Conservation (phyloP, 2,329 filamentous ascomycete genomes). For the Phoma sp. region DNA sequence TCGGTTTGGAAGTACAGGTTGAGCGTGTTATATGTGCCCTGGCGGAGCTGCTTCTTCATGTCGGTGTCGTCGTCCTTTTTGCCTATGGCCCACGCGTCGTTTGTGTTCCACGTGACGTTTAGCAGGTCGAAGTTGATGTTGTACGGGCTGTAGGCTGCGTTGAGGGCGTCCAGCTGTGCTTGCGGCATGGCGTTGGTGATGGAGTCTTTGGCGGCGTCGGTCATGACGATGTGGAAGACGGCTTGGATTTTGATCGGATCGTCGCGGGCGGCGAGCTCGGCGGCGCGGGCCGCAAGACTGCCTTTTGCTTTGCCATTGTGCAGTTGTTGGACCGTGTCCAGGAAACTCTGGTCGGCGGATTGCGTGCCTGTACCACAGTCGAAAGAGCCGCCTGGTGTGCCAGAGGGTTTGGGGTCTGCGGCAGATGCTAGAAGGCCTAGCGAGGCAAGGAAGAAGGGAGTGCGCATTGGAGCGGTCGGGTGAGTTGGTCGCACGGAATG, state of each 20-base stretch:
- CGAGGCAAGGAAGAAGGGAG: constrained; percentile 42
- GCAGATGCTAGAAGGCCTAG: constrained; percentile 29
- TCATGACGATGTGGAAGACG: constrained; percentile 55
- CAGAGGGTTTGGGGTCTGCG: constrained; percentile 20
- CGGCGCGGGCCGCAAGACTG: constrained; percentile 39
- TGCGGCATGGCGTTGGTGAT: constrained; percentile 52
- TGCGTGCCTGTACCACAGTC: constrained; percentile 52
- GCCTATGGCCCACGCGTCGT: constrained; percentile 61
- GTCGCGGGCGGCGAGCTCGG: constrained; percentile 29
- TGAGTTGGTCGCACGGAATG: constrained; percentile 30
- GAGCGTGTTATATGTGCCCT: constrained; percentile 60
- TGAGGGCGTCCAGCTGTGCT: constrained; percentile 49
- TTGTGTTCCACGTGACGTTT: constrained; percentile 58
- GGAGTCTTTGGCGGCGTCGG: constrained; percentile 43
- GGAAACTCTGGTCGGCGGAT: constrained; percentile 47
- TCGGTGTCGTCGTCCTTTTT: constrained; percentile 54
- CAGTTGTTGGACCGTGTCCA: constrained; percentile 46
- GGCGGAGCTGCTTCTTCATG: constrained; percentile 62
- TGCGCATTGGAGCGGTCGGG: constrained; percentile 31
- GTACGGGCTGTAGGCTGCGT: constrained; percentile 57
- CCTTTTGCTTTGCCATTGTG: constrained; percentile 32
- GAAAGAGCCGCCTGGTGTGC: constrained; percentile 42
- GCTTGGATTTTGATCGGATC: constrained; percentile 48
- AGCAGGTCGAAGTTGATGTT: constrained; percentile 59
- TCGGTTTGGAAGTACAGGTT: constrained; percentile 68